Base-by-base conservation (phyloP, 495 filamentous ascomycete genomes). In the Aspergillus hancockii region DNA sequence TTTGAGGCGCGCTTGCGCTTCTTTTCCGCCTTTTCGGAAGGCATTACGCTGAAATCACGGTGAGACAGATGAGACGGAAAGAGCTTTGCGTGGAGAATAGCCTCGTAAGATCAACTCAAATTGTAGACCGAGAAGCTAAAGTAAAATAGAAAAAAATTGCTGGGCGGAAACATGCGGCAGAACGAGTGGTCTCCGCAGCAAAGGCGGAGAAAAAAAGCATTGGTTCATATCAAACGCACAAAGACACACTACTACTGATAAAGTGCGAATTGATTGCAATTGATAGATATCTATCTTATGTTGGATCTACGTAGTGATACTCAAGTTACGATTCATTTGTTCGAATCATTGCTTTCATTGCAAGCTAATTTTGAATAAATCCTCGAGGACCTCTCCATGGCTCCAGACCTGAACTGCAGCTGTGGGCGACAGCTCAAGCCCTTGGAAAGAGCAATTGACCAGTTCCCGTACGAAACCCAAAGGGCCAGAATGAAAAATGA, bases 1-100 rank as follows among this genome's bases (percentile, higher is more conserved):
- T 86, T 83, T 3, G 80, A 82, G 32, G 70, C 66, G 62, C 88
- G 81, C 76, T 92, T 91, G 59, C 90, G 82, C 79, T 95, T 95
- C 70, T 89, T 88, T 46, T 85, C 82, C 31, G 81, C 76, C 50
- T 75, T 76, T 19, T 71, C 66, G 34, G 81, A 79, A 8, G 79
- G 70, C 83, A 86, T 88, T 54, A 45, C 78, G 53, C 34, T 23
- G 32, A 31, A 7, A 4, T 21, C 32, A 19, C n/a, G n/a, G n/a
- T n/a, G n/a, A n/a, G n/a, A n/a, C 21, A 13, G 8, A 2, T 52
- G 21, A 46, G 13, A 14, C 16, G 23, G 21, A 34, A 22, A 34
- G n/a, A 23, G 31, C 10, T 41, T 31, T 25, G 36, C 16, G 23
- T 38, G 19, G 25, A 40, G 34, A 53, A 31, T 7, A 40, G 51